A percentile compares a stretch with the other conserved stretches of the same genome.
Conservation (phyloP, 176 grass and related monocot genomes). For the Cenchrus americanus region DNA sequence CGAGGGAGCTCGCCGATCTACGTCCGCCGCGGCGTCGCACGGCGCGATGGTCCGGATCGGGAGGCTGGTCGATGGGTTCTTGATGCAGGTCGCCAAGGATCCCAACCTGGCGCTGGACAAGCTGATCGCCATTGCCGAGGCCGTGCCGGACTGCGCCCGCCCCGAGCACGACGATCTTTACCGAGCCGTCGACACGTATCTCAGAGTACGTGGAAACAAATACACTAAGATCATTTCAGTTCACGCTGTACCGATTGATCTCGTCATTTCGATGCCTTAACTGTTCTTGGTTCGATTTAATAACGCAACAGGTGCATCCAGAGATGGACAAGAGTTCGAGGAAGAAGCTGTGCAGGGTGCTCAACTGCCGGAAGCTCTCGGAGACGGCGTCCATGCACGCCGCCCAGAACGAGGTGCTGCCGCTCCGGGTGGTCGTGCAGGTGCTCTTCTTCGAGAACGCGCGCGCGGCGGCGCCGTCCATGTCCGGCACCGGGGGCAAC, state of each 20-base stretch:
- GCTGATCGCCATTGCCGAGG: constrained; percentile 73
- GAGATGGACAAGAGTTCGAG: constrained; percentile 59
- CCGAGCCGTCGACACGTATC: constrained; percentile 79
- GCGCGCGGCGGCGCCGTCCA: constrained; percentile 40
- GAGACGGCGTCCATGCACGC: constrained; percentile 70
- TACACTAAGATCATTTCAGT: not conserved
- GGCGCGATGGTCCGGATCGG: constrained; percentile 70
- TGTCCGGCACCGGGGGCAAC: not conserved
- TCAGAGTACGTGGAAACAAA: constrained; percentile 51
- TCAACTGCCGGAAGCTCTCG: constrained; percentile 86
- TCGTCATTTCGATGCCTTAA: not conserved
- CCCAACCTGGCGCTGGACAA: constrained; percentile 71
- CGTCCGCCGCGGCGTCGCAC: constrained; percentile 58
- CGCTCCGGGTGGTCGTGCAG: constrained; percentile 75
- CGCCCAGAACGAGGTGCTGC: constrained; percentile 76
- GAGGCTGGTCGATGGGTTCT: constrained; percentile 74
- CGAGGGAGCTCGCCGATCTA: constrained; percentile 57
- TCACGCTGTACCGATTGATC: not conserved
- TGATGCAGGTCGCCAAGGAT: constrained; percentile 70
- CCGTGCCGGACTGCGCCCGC: constrained; percentile 74
- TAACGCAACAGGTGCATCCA: constrained; percentile 51
- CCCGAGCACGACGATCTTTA: constrained; percentile 87
- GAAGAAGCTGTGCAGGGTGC: constrained; percentile 71
- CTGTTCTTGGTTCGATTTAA: not conserved
- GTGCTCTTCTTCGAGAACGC: constrained; percentile 91